These are phyloP conservation scores for Castanospermum australe DNA, from an alignment of 306 rosid species.

Conservation along the genomic window DNA sequence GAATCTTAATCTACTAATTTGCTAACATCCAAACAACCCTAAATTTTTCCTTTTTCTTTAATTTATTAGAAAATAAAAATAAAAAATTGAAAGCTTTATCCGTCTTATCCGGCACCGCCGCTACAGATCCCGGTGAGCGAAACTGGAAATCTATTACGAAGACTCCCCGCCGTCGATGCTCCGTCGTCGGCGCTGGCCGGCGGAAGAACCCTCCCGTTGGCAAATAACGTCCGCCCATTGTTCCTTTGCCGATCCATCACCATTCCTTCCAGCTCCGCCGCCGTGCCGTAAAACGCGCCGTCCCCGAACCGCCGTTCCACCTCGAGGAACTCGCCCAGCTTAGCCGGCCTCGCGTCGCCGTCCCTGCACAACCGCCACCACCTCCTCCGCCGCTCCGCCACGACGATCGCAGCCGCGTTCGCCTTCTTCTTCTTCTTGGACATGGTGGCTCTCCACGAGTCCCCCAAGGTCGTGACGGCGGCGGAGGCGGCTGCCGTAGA, in stretches of 20 bases:
- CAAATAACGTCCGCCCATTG: constrained; percentile 58
- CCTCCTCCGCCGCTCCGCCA: constrained; percentile 52
- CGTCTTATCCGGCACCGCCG: constrained; percentile 52
- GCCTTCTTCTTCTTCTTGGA: constrained; percentile 41
- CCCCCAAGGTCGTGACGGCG: background rate
- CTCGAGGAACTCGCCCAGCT: constrained; percentile 79
- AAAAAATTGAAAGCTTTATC: background rate
- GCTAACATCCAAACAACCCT: background rate
- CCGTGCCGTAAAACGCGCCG: constrained; percentile 66
- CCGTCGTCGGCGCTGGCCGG: constrained; percentile 60
- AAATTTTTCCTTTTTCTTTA: background rate
- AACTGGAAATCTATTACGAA: constrained; percentile 69
- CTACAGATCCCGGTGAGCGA: constrained; percentile 82
- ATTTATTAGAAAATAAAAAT: background rate
- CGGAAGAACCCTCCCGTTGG: constrained; percentile 83
- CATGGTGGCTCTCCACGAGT: constrained; percentile 40
- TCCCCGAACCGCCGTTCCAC: constrained; percentile 89
- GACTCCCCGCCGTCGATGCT: constrained; percentile 47
- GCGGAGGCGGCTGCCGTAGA: background rate
- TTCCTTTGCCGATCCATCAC: constrained; percentile 49
- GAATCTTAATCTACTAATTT: background rate
- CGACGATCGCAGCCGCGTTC: constrained; percentile 13
- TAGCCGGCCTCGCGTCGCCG: constrained; percentile 61
- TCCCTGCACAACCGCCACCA: constrained; percentile 90
- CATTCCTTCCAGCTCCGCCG: constrained; percentile 82